Base-by-base conservation (phyloP, 2,329 filamentous ascomycete species). In the Aplosporella prunicola region DNA sequence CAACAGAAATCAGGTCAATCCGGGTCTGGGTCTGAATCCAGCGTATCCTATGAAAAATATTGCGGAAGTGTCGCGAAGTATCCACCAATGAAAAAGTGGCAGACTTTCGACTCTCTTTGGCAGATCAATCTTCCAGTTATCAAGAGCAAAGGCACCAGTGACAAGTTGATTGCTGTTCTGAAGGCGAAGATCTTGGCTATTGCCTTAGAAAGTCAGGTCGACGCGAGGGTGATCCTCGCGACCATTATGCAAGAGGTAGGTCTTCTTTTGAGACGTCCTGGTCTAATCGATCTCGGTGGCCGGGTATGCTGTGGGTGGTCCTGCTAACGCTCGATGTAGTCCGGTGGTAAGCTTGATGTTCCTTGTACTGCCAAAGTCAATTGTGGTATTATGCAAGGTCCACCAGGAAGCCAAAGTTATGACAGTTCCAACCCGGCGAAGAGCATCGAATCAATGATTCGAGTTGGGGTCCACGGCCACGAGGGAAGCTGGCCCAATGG, bases 201-300 rank as follows among this genome's bases (percentile, higher is more conserved):
- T 16, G 25, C 49, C 4, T 16, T 13, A 7, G 38, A 44, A 6
- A 35, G 24, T 17, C 24, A 40, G 9, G 17, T 51, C 16, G 45
- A 50, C 29, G 14, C 45, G 3, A 28, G 47, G 4, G 30, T 51
- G 13, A 36, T 53, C 25, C 40, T 51, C 9, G 45, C 45, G 3
- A 23, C 46, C 9, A 31, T 51, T 9, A 45, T 53, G 45, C 42
- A 47, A 35, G 45, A 42, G 36, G 46, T 46, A 38, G 13, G 42
- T 9, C 10, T 10, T 8, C 9, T 16, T n/a, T n/a, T n/a, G n/a
- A n/a, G n/a, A n/a, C n/a, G n/a, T n/a, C n/a, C n/a, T n/a, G n/a
- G n/a, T n/a, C n/a, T n/a, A n/a, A n/a, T n/a, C n/a, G n/a, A n/a
- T n/a, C n/a, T n/a, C n/a, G n/a, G n/a, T n/a, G n/a, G 11, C 9